Conservation (phyloP, 805 yeast genomes). For the Cyberlindnera suaveolens region DNA sequence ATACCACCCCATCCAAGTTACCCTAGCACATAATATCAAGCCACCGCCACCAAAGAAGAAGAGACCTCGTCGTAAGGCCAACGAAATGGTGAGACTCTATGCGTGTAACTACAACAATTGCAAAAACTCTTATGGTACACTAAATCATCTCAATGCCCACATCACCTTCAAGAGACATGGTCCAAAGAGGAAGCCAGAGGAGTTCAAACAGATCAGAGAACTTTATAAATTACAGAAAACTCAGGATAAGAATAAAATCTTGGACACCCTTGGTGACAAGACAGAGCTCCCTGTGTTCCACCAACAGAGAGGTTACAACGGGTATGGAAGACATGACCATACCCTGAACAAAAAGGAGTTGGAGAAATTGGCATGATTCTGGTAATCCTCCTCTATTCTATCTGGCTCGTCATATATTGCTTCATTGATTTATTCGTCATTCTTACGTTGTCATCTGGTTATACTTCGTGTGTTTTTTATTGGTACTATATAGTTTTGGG, state of each 20-base stretch:
- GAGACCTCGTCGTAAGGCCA: slow-evolving; percentile 47
- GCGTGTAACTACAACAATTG: slow-evolving; percentile 42
- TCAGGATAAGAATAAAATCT: slow-evolving; percentile 14
- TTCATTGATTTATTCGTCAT: too few species aligned
- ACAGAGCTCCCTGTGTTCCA: slow-evolving; percentile 20
- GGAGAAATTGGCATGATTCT: background rate
- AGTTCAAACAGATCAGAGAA: slow-evolving; percentile 44
- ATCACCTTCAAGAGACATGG: slow-evolving; percentile 50
- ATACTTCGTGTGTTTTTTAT: too few species aligned
- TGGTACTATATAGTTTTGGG: too few species aligned
- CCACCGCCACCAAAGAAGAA: slow-evolving; percentile 24
- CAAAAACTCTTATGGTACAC: slow-evolving; percentile 51
- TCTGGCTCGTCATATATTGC: too few species aligned
- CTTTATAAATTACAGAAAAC: slow-evolving; percentile 35
- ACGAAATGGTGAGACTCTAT: slow-evolving; percentile 51
- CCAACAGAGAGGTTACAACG: slow-evolving; percentile 24
- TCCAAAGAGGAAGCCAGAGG: slow-evolving; percentile 45
- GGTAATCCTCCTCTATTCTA: too few species aligned
- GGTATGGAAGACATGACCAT: slow-evolving; percentile 23
- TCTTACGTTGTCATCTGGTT: too few species aligned
- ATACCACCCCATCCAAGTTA: background rate
- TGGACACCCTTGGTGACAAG: slow-evolving; percentile 14
- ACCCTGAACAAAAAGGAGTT: slow-evolving; percentile 15
- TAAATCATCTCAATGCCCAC: slow-evolving; percentile 55
- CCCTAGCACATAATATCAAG: background rate